Conservation (phyloP, 257 asterid genomes). For the Penstemon newberryi region DNA sequence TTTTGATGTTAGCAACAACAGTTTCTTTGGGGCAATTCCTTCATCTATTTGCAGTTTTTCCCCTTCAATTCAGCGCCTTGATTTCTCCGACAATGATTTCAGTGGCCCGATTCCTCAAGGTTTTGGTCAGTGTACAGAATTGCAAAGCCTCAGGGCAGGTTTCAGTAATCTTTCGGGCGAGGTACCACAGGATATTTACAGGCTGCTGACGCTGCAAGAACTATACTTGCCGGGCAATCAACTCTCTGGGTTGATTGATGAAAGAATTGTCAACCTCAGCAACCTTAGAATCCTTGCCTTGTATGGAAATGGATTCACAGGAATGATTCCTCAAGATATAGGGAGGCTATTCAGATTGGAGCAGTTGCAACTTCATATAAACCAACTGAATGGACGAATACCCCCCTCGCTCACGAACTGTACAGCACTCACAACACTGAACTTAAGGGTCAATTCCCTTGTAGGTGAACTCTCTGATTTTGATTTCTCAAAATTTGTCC, state of each 20-base stretch:
- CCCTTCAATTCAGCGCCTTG: constrained; percentile 44
- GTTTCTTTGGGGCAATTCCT: constrained; percentile 70
- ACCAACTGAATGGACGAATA: constrained; percentile 65
- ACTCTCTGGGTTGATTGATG: constrained; percentile 56
- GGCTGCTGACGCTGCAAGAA: constrained; percentile 50
- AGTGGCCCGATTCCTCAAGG: constrained; percentile 56
- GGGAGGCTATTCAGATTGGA: constrained; percentile 68
- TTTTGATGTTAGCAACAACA: constrained; percentile 76
- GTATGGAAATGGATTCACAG: constrained; percentile 59
- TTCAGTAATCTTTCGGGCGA: constrained; percentile 59
- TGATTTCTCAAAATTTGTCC: constrained; percentile 70
- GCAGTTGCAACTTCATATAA: constrained; percentile 70
- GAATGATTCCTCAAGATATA: constrained; percentile 60
- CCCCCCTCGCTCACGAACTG: constrained; percentile 77
- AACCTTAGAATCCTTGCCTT: constrained; percentile 62
- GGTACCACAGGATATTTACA: constrained; percentile 64
- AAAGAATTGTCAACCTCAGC: constrained; percentile 48
- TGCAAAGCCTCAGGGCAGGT: constrained; percentile 68
- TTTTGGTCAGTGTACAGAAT: constrained; percentile 47
- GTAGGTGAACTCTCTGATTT: constrained; percentile 69
- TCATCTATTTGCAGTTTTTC: constrained; percentile 50
- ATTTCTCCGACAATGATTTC: constrained; percentile 75
- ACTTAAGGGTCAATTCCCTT: constrained; percentile 70
- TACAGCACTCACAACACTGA: constrained; percentile 56
- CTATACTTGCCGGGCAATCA: constrained; percentile 67